Evolutionary conservation across 2,329 filamentous ascomycete species (phyloP), one percentile per base, ranked within the genome.

Genomic region (Pseudovirgaria hyperparasitica): DNA sequence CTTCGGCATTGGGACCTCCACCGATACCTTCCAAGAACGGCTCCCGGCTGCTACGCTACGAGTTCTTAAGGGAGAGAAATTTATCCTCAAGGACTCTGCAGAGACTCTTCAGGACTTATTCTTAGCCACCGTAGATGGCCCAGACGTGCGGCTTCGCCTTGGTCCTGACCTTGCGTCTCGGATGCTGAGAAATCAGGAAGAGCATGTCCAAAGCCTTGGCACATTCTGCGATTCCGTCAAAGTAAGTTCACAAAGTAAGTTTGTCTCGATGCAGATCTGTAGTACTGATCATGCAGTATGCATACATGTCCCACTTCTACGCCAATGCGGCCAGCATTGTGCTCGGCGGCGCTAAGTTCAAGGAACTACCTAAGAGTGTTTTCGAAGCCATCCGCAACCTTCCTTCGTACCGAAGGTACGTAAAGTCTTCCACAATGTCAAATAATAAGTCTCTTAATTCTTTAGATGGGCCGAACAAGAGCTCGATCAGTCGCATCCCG

Each of bases 291-390:
- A 43, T 34, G 11, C 48, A 82, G 69, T 90, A 87, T 53, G 72
- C 76, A 1, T 84, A 85, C 45, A 86, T 92, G 81, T 82, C 76
- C 31, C 79, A 85, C 47, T 87, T 82, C 44, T 87, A 82, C 40
- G 78, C 77, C 20, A 87, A 85, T 39, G 71, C 77, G 1, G 58
- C 85, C 4, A 82, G 74, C 34, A 50, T 82, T 4, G 63, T 87
- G 18, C 51, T 74, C 7, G n/a, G n/a, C n/a, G n/a, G n/a, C n/a
- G n/a, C n/a, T n/a, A 55, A 56, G 9, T 38, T 45, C 21, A 32
- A 46, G 6, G 39, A 58, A 4, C 36, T 82, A 1, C 63, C 76
- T 26, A 41, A 56, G 2, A 68, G 77, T 33, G 76, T 82, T 37
- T 50, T 78, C 6, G 70, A 82, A 38, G 74, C 76, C 8, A 51